Base-by-base conservation (phyloP, 164 flowering plant genomes). In the Vitis riparia region DNA sequence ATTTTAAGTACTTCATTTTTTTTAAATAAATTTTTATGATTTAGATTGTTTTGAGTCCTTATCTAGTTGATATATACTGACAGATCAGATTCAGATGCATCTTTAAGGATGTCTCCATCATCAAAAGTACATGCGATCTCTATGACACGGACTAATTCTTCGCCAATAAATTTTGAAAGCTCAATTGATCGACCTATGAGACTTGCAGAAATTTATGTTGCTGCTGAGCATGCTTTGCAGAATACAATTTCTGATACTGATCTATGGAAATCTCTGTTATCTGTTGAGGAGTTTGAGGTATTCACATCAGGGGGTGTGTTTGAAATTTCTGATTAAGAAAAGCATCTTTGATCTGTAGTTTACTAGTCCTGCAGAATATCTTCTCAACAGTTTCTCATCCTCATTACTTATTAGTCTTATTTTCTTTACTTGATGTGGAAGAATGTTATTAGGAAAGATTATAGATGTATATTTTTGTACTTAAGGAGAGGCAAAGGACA, bases 161-260 rank as follows among this genome's bases (percentile, higher is more conserved):
- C 91, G 30, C 98, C 97, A 13, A 97, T 86, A 73, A 87, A 79
- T 71, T 87, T 93, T 73, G 99, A 95, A 55, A 83, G 84, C 70
- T 84, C 94, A 67, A 76, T 90, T 72, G 92, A 87, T 80, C 89
- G 93, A 23, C 99, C 99, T 58, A 95, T 95, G 99, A 89, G 89
- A 75, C 88, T 95, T 68, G 88, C 99, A 56, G 99, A 95, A 76
- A 89, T 95, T 73, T 84, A 82, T 82, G 94, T 91, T 81, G 97
- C 98, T 68, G 90, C 97, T 61, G 98, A 95, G 75, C 87, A 89
- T 83, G 89, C 98, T 72, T 60, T 95, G 75, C 81, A 71, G 73
- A 66, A 69, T 14, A 91, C 98, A 67, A 86, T 93, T 72, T 93
- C 99, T 71, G 85, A 88, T 87, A 74, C 83, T 67, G 87, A 85